Evolutionary conservation across 2,329 filamentous ascomycete species (phyloP).

Genomic region (Hypoxylon sp.): DNA sequence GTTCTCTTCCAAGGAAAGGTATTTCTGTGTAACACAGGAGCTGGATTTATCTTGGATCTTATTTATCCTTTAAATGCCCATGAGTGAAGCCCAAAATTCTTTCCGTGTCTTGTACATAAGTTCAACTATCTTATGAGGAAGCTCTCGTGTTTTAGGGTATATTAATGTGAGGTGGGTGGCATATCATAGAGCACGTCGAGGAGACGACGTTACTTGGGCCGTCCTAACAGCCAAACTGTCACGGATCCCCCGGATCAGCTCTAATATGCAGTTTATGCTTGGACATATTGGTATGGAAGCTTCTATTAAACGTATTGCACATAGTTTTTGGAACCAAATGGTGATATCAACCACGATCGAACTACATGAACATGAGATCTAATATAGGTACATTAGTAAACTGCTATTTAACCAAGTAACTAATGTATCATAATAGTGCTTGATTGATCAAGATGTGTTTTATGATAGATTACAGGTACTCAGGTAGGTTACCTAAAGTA

Average conservation of each 20-base stretch:
- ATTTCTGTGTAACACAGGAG: not conserved
- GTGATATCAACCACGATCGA: no score
- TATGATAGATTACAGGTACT: no score
- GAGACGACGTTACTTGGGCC: not conserved
- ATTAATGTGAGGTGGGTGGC: not conserved
- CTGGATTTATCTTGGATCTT: not conserved
- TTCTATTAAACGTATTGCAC: no score
- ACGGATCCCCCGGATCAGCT: not conserved
- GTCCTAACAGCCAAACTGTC: not conserved
- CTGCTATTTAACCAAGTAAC: no score
- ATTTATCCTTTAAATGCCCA: not conserved
- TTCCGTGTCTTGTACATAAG: not conserved
- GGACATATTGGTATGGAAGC: no score
- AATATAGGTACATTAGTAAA: no score
- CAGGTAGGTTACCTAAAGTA: no score
- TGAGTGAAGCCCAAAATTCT: not conserved
- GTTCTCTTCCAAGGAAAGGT: not conserved
- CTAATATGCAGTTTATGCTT: no score
- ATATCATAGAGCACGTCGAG: not conserved
- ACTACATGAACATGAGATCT: no score
- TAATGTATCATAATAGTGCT: no score
- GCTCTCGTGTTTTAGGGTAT: not conserved
- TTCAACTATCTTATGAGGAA: not conserved
- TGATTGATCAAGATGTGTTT: no score
- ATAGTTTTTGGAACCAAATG: no score